A percentile compares a stretch with the other conserved stretches of the same genome.
These are phyloP conservation scores for Metschnikowia orientalis DNA, from an alignment of 805 yeast species.

Conservation along the genomic window DNA sequence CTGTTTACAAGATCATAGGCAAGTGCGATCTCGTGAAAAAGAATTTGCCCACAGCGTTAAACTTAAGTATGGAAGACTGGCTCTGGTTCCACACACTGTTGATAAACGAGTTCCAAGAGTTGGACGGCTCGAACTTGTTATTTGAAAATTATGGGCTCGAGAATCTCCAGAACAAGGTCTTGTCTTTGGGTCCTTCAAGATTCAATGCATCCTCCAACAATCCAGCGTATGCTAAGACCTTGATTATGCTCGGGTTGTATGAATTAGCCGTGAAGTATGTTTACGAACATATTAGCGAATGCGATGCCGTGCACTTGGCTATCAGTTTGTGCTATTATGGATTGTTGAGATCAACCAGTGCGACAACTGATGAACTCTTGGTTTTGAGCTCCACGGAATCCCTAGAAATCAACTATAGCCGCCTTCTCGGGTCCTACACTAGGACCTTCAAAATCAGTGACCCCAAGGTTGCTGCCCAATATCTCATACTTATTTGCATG, in stretches of 20 bases:
- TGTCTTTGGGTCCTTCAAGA: conserved; percentile 67
- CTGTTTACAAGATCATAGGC: conserved; percentile 89
- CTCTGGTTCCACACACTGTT: conserved; percentile 87
- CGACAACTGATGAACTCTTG: conserved; percentile 33
- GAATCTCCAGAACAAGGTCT: conserved; percentile 69
- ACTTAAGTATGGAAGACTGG: conserved; percentile 90
- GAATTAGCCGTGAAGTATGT: conserved; percentile 73
- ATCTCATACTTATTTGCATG: conserved; percentile 66
- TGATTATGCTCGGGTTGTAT: conserved; percentile 72
- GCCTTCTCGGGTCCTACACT: conserved; percentile 74
- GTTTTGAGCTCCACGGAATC: conserved; percentile 29
- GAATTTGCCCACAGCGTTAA: conserved; percentile 61
- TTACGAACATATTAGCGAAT: conserved; percentile 57
- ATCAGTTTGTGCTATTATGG: conserved; percentile 76
- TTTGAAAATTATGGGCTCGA: conserved; percentile 67
- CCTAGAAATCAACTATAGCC: conserved; percentile 47
- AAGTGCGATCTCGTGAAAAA: conserved; percentile 73
- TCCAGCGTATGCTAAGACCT: conserved; percentile 68
- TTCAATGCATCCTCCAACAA: conserved; percentile 64
- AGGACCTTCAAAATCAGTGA: conserved; percentile 79
- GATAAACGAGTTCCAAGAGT: conserved; percentile 48
- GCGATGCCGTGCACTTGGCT: conserved; percentile 86
- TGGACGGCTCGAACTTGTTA: conserved; percentile 36
- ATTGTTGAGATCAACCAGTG: conserved; percentile 48
- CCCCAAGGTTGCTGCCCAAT: conserved; percentile 90